Percentiles rank a stretch among this genome's conserved stretches.
Conservation (phyloP, 208 protist genomes). For the Leishmania tropica region DNA sequence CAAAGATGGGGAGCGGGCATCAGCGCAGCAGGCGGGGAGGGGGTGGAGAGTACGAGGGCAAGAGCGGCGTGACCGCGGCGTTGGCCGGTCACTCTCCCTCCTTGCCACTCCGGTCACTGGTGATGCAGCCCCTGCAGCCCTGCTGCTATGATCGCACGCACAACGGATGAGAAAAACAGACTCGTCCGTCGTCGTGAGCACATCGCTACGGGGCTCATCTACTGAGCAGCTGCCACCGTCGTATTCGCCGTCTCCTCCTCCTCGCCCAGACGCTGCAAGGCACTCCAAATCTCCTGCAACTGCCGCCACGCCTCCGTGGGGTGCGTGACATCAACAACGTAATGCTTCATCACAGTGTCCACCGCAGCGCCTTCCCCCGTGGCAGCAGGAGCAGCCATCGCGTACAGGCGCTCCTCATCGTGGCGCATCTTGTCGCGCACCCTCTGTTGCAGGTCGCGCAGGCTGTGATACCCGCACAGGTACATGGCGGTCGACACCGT, state of each 20-base stretch:
- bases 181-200: not conserved
- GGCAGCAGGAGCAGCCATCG: not conserved
- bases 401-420: constrained; percentile 43
- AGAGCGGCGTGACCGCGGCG: not conserved
- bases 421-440: constrained; percentile 46
- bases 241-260: constrained; percentile 1
- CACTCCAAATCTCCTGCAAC: constrained; percentile 58
- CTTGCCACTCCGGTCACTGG: no score
- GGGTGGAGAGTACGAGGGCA: not conserved
- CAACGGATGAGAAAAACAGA: not conserved
- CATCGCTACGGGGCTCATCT: not conserved
- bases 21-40: not conserved
- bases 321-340: constrained; percentile 70
- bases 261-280: constrained; percentile 33
- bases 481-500: constrained; percentile 58
- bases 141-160: not conserved
- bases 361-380: not conserved
- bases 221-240: not conserved
- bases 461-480: constrained; percentile 46
- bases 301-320: constrained; percentile 50
- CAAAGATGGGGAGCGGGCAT: not conserved
- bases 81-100: not conserved
- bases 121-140: not conserved
- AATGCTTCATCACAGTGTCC: constrained; percentile 48
- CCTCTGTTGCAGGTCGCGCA: constrained; percentile 42